Base-by-base conservation (phyloP, 805 yeast species). In the Candida nemodendra region DNA sequence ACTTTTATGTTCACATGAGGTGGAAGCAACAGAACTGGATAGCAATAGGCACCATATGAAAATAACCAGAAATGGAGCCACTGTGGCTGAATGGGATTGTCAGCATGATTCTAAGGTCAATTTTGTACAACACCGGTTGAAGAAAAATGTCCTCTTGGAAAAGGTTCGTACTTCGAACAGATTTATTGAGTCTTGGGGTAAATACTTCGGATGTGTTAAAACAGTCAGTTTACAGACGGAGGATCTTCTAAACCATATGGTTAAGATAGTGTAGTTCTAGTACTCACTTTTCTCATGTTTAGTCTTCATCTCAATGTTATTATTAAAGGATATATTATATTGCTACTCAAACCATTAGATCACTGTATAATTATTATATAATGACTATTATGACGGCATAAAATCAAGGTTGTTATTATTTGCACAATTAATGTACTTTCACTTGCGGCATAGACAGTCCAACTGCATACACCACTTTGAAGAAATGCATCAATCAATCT, bases 181-280 rank as follows among this genome's bases (percentile, higher is more conserved):
- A 38, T 56, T 40, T 30, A 37, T 57, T 27, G 48, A 44, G 14
- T 39, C 50, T 1, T 33, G 44, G 17, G 46, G 57, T 13, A 44
- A 41, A 16, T 53, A 47, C 34, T 41, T 39, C 30, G 56, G 51
- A 3, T 48, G 44, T 15, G 48, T 50, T 17, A 45, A 47, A 30
- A 32, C 40, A 27, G 54, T 51, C 8, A 42, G 36, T 22, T 24
- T 36, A 13, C 52, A 54, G 32, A 42, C 49, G 21, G 54, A 50
- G 27, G 47, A 45, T 24, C 28, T 54, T n/a, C 33, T 54, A 6
- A 38, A 45, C n/a, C 37, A 53, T 31, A 28, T 50, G 36, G 17
- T 27, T 11, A 14, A 17, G n/a, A 34, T 30, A 6, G 11, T 36
- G 29, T 36, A 27, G 29, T 11, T 22, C 22, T 17, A 18, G 17